A percentile compares a stretch with the other conserved stretches of the same genome.
phyloP scores from a whole-genome alignment of 352 stramenopile species.

The Phytophthora pseudosyringae region DNA sequence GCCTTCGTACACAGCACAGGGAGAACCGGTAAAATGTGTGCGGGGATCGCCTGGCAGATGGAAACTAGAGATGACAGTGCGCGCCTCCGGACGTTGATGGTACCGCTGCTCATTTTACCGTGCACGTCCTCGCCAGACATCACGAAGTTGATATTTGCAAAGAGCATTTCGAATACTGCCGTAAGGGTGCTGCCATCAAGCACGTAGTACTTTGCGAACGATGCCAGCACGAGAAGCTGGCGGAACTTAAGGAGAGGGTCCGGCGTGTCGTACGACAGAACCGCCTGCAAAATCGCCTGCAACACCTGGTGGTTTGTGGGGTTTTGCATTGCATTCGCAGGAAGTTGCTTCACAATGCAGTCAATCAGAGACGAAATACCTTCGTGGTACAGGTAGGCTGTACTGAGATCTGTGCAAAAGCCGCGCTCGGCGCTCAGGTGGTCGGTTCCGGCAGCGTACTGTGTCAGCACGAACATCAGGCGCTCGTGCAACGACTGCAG shows the following conservation, averaged over 20 bases:
- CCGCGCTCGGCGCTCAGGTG: constrained; percentile 50
- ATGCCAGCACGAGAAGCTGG: constrained; percentile 68
- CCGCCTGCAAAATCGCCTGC: constrained; percentile 54
- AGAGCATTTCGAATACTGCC: constrained; percentile 78
- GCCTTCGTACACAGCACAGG: constrained; percentile 73
- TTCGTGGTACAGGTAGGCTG: constrained; percentile 79
- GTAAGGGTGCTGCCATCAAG: constrained; percentile 65
- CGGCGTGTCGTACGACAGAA: constrained; percentile 58
- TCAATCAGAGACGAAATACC: constrained; percentile 73
- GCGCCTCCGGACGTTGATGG: constrained; percentile 72
- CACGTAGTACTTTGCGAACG: constrained; percentile 82
- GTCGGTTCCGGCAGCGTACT: constrained; percentile 56
- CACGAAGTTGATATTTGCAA: constrained; percentile 75
- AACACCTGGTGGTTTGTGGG: constrained; percentile 50
- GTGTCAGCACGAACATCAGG: constrained; percentile 56
- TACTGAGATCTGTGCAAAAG: constrained; percentile 69
- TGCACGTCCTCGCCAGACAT: constrained; percentile 73
- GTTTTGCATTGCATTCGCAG: constrained; percentile 45
- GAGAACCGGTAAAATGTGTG: constrained; percentile 79
- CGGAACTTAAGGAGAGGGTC: constrained; percentile 81
- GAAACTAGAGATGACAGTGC: constrained; percentile 75
- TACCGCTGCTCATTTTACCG: constrained; percentile 67
- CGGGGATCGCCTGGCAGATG: constrained; percentile 79
- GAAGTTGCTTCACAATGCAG: constrained; percentile 81
- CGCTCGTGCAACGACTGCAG: constrained; percentile 70